Evolutionary conservation across 2,329 filamentous ascomycete species (phyloP).

Genomic region (Diaporthe capsici): DNA sequence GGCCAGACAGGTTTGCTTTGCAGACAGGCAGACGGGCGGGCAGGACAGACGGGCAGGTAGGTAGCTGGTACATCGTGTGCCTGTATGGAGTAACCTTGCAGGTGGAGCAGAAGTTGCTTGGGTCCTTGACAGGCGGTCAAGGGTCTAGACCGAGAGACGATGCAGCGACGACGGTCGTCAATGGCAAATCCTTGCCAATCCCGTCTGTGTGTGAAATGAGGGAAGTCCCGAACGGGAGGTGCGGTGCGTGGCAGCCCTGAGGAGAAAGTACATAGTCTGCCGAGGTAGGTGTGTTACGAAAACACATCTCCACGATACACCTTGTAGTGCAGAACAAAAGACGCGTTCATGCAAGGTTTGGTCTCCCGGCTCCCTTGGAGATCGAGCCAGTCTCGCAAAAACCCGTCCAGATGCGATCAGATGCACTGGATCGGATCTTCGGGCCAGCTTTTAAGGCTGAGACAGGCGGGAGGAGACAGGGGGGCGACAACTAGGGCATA

Average conservation of each 20-base stretch:
- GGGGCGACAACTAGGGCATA: slow-evolving; percentile 7
- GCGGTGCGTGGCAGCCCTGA: background rate
- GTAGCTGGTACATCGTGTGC: background rate
- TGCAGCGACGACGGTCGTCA: background rate
- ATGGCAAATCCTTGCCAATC: slow-evolving; percentile 25
- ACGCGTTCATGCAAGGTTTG: slow-evolving; percentile 1
- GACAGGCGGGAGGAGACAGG: slow-evolving; percentile 36
- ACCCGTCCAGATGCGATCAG: slow-evolving; percentile 1
- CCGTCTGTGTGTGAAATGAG: background rate
- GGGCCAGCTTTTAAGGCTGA: slow-evolving; percentile 37
- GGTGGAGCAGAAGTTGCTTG: background rate
- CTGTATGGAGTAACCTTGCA: background rate
- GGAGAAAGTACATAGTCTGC: background rate
- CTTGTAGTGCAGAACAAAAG: background rate
- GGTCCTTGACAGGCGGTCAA: slow-evolving; percentile 38
- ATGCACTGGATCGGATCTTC: slow-evolving; percentile 20
- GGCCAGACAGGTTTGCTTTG: background rate
- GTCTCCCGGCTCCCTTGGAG: background rate
- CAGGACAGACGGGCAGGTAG: background rate
- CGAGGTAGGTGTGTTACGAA: background rate
- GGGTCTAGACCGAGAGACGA: slow-evolving; percentile 21
- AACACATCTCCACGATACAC: background rate
- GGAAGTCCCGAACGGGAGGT: background rate
- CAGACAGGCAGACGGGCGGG: background rate
- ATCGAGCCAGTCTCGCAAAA: slow-evolving; percentile 16